phyloP scores from a whole-genome alignment of 169 alveolate species.

The Eimeria sp. region DNA sequence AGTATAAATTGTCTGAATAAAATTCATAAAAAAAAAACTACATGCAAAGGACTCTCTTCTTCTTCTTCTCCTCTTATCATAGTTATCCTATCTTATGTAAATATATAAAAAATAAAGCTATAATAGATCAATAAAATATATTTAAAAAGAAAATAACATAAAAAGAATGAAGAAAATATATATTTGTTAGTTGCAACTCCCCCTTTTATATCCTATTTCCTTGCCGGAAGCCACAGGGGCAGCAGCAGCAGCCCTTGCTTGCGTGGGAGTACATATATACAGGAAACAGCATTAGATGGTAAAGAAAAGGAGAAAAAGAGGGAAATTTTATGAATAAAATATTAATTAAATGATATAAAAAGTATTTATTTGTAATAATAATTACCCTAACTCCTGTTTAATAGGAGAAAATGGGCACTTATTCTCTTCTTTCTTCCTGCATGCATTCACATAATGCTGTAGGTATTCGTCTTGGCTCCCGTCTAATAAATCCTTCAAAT shows the following conservation, averaged over 20 bases:
- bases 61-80: neutral
- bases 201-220: too few relatives aligned
- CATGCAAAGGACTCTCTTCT: too few relatives aligned
- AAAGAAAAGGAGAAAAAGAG: neutral
- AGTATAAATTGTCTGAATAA: too few relatives aligned
- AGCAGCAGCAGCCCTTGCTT: too few relatives aligned
- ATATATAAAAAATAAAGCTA: too few relatives aligned
- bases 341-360: neutral
- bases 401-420: neutral
- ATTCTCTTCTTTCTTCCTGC: neutral
- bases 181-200: too few relatives aligned
- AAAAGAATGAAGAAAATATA: neutral
- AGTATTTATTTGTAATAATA: neutral
- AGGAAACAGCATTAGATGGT: neutral
- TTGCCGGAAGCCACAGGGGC: too few relatives aligned
- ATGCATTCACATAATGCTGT: slow-evolving; percentile 9
- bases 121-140: too few relatives aligned
- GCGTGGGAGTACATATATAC: too few relatives aligned
- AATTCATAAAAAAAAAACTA: too few relatives aligned
- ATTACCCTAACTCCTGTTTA: neutral
- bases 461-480: neutral
- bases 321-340: neutral
- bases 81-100: neutral
- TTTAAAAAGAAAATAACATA: too few relatives aligned
- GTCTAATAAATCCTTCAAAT: neutral